Evolutionary conservation across 345 rosid species (phyloP).

Genomic region (Chamaenerion angustifolium): DNA sequence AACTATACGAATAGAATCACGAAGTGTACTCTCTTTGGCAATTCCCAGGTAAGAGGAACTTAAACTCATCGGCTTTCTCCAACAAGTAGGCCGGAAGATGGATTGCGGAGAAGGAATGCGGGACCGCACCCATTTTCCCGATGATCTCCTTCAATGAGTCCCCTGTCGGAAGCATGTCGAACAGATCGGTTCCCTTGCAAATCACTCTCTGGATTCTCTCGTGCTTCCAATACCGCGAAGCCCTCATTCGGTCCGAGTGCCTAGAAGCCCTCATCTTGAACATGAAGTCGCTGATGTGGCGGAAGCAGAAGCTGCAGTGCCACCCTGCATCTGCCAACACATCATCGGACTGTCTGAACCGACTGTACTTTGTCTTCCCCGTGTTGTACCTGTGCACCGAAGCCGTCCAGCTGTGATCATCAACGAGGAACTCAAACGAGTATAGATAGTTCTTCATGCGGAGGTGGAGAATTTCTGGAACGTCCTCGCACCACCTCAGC

Average conservation of each 20-base stretch:
- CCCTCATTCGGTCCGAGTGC: constrained; percentile 33
- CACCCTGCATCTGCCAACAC: constrained; percentile 40
- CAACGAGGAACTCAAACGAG: constrained; percentile 59
- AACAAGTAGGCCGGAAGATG: constrained; percentile 37
- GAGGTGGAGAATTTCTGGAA: constrained; percentile 44
- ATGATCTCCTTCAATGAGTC: constrained; percentile 37
- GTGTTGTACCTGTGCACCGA: constrained; percentile 44
- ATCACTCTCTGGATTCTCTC: constrained; percentile 33
- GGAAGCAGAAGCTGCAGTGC: constrained; percentile 48
- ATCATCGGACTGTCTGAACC: constrained; percentile 30
- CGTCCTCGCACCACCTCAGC: constrained; percentile 58
- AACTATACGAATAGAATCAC: too few species aligned
- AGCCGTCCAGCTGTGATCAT: constrained; percentile 60
- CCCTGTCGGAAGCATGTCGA: constrained; percentile 46
- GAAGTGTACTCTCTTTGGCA: constrained; percentile 12
- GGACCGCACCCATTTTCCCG: constrained; percentile 42
- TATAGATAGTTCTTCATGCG: constrained; percentile 55
- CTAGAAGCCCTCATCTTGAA: constrained; percentile 48
- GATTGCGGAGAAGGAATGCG: constrained; percentile 38
- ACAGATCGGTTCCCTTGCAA: constrained; percentile 37
- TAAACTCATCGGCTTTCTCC: constrained; percentile 31
- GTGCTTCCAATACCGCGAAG: constrained; percentile 27
- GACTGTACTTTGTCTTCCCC: constrained; percentile 32
- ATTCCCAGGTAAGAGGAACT: constrained; percentile 34
- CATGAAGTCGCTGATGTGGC: constrained; percentile 25